Base-by-base conservation (phyloP, 768 basidiomycete genomes). In the Lactifluus volemus region DNA sequence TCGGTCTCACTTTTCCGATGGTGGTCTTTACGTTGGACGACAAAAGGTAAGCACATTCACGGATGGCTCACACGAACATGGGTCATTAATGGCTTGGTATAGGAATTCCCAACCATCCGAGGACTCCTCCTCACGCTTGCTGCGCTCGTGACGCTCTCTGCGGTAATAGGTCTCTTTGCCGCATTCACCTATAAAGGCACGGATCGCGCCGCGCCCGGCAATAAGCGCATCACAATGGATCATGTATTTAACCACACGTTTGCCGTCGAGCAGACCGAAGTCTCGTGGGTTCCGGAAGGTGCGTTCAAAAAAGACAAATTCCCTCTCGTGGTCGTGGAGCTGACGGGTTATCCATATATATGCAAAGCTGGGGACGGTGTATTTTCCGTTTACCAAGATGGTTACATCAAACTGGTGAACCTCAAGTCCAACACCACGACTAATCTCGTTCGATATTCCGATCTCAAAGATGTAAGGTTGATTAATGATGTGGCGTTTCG, bases 251-350 rank as follows among this genome's bases (percentile, higher is more conserved):
- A 97, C 69, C 92, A 92, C 4, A 98, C 95, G 2, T 98, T 98
- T 69, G 62, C 38, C 15, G 72, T 77, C 2, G 69, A 78, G 3
- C 67, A 69, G 2, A 76, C 78, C 51, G 67, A 67, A 21, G 70
- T 99, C 38, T 78, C 84, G 48, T 99, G 97, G 97, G 86, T 98
- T 32, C 84, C 88, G 9, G 94, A 97, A 82, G 96, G 95, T 92
- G 63, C 44, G 82, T 36, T 25, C 25, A 25, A 25, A n/a, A 38
- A 42, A 21, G 39, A 19, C 10, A 38, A 39, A 12, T 14, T 14
- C 25, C 42, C 38, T 21, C 52, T 21, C 52, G 54, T 49, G 50
- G 41, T 54, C 44, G 52, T 49, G 61, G 57, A 58, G 61, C 52
- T 63, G 56, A 58, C 52, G 32, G 47, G 14, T 25, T 36, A 41